A percentile compares a stretch with the other conserved stretches of the same genome.
phyloP scores from a whole-genome alignment of 2,329 filamentous ascomycete species.

The Moelleriella libera region DNA sequence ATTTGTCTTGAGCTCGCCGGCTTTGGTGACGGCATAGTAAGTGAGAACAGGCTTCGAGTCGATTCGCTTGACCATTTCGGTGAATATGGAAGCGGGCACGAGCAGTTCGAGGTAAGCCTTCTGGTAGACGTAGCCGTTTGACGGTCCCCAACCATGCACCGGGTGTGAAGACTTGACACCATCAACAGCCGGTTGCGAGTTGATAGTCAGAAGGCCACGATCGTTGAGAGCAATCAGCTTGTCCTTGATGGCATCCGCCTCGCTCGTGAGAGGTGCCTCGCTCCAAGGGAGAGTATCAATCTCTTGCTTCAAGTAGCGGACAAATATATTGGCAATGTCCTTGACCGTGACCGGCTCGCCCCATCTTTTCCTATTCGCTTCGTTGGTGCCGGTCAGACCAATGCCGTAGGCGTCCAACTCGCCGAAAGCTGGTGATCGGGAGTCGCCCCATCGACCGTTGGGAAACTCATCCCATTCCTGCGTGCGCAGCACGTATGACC shows the following conservation, averaged over 20 bases:
- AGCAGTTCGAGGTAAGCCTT: constrained; percentile 94
- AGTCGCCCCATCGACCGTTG: constrained; percentile 97
- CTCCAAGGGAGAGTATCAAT: constrained; percentile 86
- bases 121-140: constrained; percentile 94
- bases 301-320: constrained; percentile 69
- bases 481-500: constrained; percentile 87
- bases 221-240: constrained; percentile 72
- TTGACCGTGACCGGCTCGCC: constrained; percentile 67
- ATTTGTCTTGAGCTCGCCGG: constrained; percentile 72
- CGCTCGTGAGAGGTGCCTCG: constrained; percentile 70
- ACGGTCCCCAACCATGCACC: constrained; percentile 85
- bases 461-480: constrained; percentile 99
- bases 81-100: constrained; percentile 65
- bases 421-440: constrained; percentile 88
- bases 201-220: constrained; percentile 84
- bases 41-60: constrained; percentile 70
- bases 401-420: constrained; percentile 91
- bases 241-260: constrained; percentile 64
- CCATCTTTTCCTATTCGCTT: constrained; percentile 92
- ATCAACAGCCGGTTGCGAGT: constrained; percentile 91
- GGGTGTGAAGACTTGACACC: constrained; percentile 79
- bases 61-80: constrained; percentile 64
- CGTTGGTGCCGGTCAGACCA: constrained; percentile 84
- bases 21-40: constrained; percentile 85
- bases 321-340: constrained; percentile 73